A percentile compares a stretch with the other conserved stretches of the same genome.
phyloP scores from a whole-genome alignment of 2,329 filamentous ascomycete genomes.

The Rugonectria rugulosa region DNA sequence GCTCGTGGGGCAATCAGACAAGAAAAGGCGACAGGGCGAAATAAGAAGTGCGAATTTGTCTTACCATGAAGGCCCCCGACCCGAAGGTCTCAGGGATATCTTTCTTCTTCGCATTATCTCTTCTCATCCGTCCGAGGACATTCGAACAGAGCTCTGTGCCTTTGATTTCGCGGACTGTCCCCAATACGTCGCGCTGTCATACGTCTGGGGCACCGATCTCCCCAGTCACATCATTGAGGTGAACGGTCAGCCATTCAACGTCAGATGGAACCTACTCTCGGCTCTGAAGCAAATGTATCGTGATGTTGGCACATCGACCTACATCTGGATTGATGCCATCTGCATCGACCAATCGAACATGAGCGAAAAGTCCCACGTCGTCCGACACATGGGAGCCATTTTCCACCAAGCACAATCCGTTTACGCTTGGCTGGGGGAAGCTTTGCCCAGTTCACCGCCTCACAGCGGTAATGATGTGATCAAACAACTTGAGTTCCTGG shows the following conservation, averaged over 20 bases:
- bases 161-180: neutral
- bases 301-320: neutral
- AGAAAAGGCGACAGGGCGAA: no score
- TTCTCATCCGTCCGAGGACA: neutral
- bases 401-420: neutral
- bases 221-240: neutral
- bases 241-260: neutral
- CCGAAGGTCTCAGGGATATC: neutral
- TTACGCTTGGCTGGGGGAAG: neutral
- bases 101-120: neutral
- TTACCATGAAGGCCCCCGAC: neutral
- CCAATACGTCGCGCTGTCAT: slow-evolving; percentile 15
- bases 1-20: no score
- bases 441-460: neutral
- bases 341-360: neutral
- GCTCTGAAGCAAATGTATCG: neutral
- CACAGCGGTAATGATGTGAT: neutral
- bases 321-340: neutral
- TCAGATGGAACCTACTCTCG: neutral
- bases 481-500: neutral
- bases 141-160: neutral
- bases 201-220: slow-evolving; percentile 4
- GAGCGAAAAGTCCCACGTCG: neutral
- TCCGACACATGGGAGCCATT: neutral
- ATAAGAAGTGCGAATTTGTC: neutral